Evolutionary conservation across 768 basidiomycete species (phyloP).

Genomic region (Rhodosporidiobolus sp.): DNA sequence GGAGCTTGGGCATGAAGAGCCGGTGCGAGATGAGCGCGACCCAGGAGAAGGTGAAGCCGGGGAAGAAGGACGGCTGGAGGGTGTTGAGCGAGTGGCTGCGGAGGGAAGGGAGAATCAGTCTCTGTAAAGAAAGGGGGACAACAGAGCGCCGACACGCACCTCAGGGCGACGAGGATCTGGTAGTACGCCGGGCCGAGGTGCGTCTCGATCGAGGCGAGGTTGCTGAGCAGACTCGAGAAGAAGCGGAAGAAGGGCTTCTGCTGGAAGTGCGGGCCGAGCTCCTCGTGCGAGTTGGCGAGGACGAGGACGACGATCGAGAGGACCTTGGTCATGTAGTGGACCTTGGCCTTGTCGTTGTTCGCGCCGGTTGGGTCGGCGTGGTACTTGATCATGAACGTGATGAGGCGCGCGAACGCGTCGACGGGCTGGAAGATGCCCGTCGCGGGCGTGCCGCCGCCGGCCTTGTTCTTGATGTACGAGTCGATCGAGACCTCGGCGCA

Average conservation of each 20-base stretch:
- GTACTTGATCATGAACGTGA: conserved; percentile 98
- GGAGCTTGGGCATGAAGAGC: conserved; percentile 92
- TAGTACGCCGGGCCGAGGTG: conserved; percentile 86
- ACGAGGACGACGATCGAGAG: conserved; percentile 95
- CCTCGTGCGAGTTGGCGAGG: conserved; percentile 89
- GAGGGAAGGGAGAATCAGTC: not conserved
- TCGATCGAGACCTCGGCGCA: conserved; percentile 92
- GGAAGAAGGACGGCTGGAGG: conserved; percentile 91
- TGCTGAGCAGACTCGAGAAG: conserved; percentile 92
- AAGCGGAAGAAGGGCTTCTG: conserved; percentile 98
- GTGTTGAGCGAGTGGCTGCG: conserved; percentile 89
- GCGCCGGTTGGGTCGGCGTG: conserved; percentile 87
- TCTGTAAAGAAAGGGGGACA: no score
- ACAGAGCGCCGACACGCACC: conserved; percentile 54
- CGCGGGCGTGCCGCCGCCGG: conserved; percentile 54
- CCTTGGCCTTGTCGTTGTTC: conserved; percentile 90
- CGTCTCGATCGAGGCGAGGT: conserved; percentile 78
- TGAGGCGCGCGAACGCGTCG: conserved; percentile 90
- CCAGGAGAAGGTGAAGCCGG: conserved; percentile 98
- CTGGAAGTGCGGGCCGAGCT: conserved; percentile 83
- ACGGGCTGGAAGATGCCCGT: conserved; percentile 83
- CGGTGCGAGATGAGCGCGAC: conserved; percentile 93
- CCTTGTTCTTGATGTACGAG: conserved; percentile 60
- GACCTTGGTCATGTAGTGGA: conserved; percentile 94
- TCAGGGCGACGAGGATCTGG: conserved; percentile 78